Evolutionary conservation across 2,329 filamentous ascomycete genomes (phyloP).

Genomic region (Truncatella angustata): DNA sequence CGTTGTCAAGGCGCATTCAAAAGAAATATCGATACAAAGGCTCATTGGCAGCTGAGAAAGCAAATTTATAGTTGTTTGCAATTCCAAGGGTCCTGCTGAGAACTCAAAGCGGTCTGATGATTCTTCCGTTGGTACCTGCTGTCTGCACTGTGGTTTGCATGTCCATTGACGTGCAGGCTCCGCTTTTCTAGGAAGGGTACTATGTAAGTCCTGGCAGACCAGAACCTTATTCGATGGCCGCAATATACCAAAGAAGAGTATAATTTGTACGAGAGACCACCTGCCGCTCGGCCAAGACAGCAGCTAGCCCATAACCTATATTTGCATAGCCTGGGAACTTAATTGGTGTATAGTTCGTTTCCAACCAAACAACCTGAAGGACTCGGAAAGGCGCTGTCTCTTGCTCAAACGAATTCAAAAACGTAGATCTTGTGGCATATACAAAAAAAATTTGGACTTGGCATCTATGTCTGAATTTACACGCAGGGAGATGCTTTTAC

Average conservation of each 20-base stretch:
- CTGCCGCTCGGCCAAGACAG: no score
- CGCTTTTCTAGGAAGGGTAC: no score
- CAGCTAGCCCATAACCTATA: no score
- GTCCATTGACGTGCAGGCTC: no score
- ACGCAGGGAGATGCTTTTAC: conserved; percentile 8
- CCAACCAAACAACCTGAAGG: no score
- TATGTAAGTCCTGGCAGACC: no score
- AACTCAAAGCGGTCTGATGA: not conserved
- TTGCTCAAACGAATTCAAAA: not conserved
- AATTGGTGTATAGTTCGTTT: no score
- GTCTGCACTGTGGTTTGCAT: not conserved
- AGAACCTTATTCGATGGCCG: no score
- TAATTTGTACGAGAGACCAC: no score
- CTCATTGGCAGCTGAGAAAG: conserved; percentile 1
- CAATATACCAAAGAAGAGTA: no score
- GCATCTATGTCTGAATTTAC: conserved; percentile 19
- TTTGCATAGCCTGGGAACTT: no score
- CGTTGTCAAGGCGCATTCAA: conserved; percentile 19
- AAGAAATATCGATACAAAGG: not conserved
- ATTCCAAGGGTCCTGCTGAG: not conserved
- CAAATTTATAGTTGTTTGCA: not conserved
- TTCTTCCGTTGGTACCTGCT: not conserved
- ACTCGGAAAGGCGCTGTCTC: no score
- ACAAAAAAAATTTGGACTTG: conserved; percentile 26
- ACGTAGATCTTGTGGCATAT: not conserved